Conservation (phyloP, 257 asterid species). For the Anisodus acutangulus region DNA sequence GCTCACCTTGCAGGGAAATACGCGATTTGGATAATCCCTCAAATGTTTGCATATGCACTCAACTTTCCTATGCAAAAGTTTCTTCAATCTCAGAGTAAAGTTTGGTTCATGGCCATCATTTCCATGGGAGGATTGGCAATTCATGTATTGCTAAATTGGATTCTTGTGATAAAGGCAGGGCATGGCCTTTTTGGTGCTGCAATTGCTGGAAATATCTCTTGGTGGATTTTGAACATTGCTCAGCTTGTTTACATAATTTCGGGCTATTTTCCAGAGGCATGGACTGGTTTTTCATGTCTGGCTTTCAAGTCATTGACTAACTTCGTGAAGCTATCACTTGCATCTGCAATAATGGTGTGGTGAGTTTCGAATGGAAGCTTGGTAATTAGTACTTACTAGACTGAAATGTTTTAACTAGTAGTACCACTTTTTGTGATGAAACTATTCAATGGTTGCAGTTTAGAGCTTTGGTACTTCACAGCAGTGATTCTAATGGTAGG, state of each 20-base stretch:
- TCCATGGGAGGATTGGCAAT: slow-evolving; percentile 46
- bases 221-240: slow-evolving; percentile 65
- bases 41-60: slow-evolving; percentile 65
- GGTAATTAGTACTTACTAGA: neutral
- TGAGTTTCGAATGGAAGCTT: slow-evolving; percentile 29
- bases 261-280: slow-evolving; percentile 55
- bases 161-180: slow-evolving; percentile 52
- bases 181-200: slow-evolving; percentile 65
- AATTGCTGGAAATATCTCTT: slow-evolving; percentile 52
- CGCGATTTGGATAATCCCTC: slow-evolving; percentile 69
- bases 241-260: slow-evolving; percentile 50
- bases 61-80: slow-evolving; percentile 65
- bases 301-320: slow-evolving; percentile 56
- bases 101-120: slow-evolving; percentile 62
- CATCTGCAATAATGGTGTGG: slow-evolving; percentile 71
- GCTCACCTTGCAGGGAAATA: slow-evolving; percentile 57
- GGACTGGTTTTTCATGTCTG: slow-evolving; percentile 59
- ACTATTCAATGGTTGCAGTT: slow-evolving; percentile 33
- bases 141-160: slow-evolving; percentile 56
- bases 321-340: slow-evolving; percentile 52
- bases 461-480: slow-evolving; percentile 55
- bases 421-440: neutral
- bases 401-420: neutral
- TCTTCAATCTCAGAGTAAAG: slow-evolving; percentile 68
- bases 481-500: slow-evolving; percentile 56